A percentile compares a stretch with the other conserved stretches of the same genome.
These are phyloP conservation scores for Rhodotorula diobovata DNA, from an alignment of 768 basidiomycete species.

Conservation along the genomic window DNA sequence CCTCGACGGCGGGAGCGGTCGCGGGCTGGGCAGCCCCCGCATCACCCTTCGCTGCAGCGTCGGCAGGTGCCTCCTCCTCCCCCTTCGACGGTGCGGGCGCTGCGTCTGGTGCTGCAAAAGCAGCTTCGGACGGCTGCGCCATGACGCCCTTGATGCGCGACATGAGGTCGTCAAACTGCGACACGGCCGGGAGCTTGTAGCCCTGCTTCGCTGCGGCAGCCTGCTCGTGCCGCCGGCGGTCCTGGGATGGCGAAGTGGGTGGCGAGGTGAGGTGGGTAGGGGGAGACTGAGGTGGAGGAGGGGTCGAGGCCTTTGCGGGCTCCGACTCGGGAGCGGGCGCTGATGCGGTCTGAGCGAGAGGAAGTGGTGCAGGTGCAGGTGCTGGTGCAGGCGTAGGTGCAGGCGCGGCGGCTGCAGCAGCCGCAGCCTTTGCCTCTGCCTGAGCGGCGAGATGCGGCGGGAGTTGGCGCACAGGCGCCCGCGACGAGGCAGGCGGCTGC, in stretches of 20 bases:
- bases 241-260: neutral
- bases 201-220: neutral
- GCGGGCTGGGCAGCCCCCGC: too few species aligned
- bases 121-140: constrained; percentile 32
- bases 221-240: neutral
- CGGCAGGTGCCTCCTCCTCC: neutral
- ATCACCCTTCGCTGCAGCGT: neutral
- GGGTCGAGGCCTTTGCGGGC: neutral
- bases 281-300: neutral
- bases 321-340: neutral
- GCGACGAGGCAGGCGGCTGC: neutral
- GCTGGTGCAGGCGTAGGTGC: neutral
- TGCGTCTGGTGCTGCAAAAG: too few species aligned
- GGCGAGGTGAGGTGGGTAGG: constrained; percentile 7
- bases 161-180: constrained; percentile 46
- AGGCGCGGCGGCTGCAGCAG: neutral
- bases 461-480: neutral
- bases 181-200: constrained; percentile 32
- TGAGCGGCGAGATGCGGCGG: constrained; percentile 32
- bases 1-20: neutral
- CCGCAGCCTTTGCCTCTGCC: neutral
- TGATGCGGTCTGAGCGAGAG: neutral
- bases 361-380: neutral
- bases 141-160: constrained; percentile 48
- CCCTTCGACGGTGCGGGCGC: neutral